A percentile compares a stretch with the other conserved stretches of the same genome.
Evolutionary conservation across 2,329 filamentous ascomycete genomes (phyloP).

Genomic region (Penicillium vulpinum): DNA sequence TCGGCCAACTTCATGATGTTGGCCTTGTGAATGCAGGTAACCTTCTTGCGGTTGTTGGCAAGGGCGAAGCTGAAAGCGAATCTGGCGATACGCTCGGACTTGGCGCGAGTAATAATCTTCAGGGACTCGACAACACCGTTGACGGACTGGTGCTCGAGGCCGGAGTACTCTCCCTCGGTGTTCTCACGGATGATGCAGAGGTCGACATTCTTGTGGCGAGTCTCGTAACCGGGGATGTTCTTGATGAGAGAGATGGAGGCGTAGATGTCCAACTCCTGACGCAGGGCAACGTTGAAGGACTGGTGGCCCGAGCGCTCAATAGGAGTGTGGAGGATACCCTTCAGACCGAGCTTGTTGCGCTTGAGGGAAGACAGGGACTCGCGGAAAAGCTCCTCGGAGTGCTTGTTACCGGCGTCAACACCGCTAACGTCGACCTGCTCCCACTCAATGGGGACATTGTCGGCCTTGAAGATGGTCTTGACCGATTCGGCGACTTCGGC

Average conservation of each 20-base stretch:
- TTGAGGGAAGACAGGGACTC: slow-evolving; percentile 93
- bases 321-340: slow-evolving; percentile 97
- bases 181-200: slow-evolving; percentile 99
- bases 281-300: slow-evolving; percentile 98
- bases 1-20: slow-evolving; percentile 99
- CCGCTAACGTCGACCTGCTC: slow-evolving; percentile 96
- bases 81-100: slow-evolving; percentile 98
- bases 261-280: slow-evolving; percentile 99
- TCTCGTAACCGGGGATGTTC: slow-evolving; percentile 98
- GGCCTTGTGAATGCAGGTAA: slow-evolving; percentile 99
- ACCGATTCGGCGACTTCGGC: slow-evolving; percentile 97
- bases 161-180: slow-evolving; percentile 99
- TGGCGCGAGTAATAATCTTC: slow-evolving; percentile 99
- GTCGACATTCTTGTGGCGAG: slow-evolving; percentile 94
- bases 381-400: slow-evolving; percentile 91
- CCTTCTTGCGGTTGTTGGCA: slow-evolving; percentile 98
- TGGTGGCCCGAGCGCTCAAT: slow-evolving; percentile 96
- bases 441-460: slow-evolving; percentile 98
- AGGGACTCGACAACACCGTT: slow-evolving; percentile 95
- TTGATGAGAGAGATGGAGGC: slow-evolving; percentile 97
- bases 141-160: slow-evolving; percentile 97
- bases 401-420: slow-evolving; percentile 78
- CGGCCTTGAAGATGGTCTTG: slow-evolving; percentile 99
- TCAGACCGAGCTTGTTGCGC: slow-evolving; percentile 98
- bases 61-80: slow-evolving; percentile 98